Conservation (phyloP, 257 asterid species). For the Lantana camara region DNA sequence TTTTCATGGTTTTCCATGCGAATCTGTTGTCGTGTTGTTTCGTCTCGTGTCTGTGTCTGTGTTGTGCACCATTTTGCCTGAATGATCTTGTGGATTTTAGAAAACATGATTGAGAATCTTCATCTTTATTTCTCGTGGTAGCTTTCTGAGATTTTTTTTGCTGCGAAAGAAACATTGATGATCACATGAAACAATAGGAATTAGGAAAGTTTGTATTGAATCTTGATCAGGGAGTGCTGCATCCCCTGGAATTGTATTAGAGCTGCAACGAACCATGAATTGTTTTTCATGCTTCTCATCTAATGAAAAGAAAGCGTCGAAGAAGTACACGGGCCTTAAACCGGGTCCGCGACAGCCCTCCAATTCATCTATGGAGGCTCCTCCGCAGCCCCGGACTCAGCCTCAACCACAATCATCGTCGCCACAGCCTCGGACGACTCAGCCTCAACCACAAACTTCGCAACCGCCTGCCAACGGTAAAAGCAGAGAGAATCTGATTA, state of each 20-base stretch:
- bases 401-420: too few relatives aligned
- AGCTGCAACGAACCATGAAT: constrained; percentile 57
- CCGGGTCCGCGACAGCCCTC: constrained; percentile 27
- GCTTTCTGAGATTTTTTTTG: too few relatives aligned
- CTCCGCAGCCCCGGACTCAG: constrained; percentile 28
- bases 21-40: neutral
- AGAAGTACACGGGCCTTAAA: constrained; percentile 29
- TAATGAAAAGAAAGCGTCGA: constrained; percentile 45
- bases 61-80: neutral
- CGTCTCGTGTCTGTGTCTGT: neutral
- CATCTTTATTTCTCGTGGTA: neutral
- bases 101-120: neutral
- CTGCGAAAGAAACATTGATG: neutral
- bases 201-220: neutral
- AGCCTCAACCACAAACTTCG: constrained; percentile 18
- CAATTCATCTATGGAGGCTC: constrained; percentile 39
- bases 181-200: neutral
- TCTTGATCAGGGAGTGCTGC: constrained; percentile 32
- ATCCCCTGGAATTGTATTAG: constrained; percentile 30
- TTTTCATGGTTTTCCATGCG: neutral
- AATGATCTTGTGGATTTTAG: neutral
- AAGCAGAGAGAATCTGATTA: neutral
- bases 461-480: constrained; percentile 46
- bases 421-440: too few relatives aligned
- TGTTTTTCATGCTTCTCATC: constrained; percentile 81